Evolutionary conservation across 129 eudicot species (phyloP).

Genomic region (Rutidosis leptorrhynchoides): DNA sequence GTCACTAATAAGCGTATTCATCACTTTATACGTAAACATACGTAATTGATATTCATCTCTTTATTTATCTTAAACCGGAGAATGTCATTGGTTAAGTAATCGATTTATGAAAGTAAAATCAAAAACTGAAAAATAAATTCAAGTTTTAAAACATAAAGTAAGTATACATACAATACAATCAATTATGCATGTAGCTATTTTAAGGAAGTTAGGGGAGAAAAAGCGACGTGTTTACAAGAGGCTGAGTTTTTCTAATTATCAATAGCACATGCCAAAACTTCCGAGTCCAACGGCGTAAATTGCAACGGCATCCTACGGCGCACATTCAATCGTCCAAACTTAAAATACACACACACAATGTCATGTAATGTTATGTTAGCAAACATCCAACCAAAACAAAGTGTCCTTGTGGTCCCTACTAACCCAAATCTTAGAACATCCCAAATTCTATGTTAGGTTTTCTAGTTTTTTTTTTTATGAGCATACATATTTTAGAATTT

Average conservation of each 20-base stretch:
- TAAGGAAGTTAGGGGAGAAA: not conserved
- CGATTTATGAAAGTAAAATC: too few species aligned
- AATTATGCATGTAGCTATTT: not conserved
- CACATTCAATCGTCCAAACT: conserved; percentile 6
- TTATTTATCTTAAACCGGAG: too few species aligned
- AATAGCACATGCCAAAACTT: not conserved
- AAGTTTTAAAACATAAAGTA: too few species aligned
- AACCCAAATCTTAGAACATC: not conserved
- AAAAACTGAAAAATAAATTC: too few species aligned
- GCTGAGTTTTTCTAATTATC: not conserved
- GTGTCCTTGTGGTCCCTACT: not conserved
- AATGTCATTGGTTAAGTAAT: too few species aligned
- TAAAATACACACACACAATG: not conserved
- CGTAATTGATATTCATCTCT: not conserved
- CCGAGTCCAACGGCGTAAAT: not conserved
- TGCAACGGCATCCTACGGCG: conserved; percentile 1
- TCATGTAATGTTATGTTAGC: not conserved
- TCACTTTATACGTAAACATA: not conserved
- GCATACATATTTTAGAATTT: too few species aligned
- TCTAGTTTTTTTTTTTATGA: too few species aligned
- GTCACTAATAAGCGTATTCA: not conserved
- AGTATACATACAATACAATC: too few species aligned
- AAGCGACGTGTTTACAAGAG: not conserved
- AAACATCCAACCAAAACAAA: not conserved
- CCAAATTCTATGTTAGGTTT: not conserved